A percentile compares a stretch with the other conserved stretches of the same genome.
Conservation (phyloP, 2,329 filamentous ascomycete species). For the Penicillium sp. region DNA sequence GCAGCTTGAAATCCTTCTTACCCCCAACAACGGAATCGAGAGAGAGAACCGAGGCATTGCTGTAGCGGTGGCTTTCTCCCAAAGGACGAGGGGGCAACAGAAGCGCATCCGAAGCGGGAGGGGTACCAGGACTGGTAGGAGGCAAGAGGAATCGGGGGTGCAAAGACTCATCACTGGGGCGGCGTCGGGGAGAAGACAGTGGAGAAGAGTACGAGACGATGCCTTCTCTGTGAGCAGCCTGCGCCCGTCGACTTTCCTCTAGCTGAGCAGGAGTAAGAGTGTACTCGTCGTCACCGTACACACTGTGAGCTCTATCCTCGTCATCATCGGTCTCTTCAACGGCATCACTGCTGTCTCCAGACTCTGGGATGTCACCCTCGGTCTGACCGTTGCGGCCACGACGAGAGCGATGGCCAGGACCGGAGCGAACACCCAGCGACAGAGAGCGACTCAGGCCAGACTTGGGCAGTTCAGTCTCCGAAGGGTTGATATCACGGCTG, state of each 20-base stretch:
- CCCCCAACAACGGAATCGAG: constrained; percentile 64
- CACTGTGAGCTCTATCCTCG: constrained; percentile 42
- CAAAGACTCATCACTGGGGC: constrained; percentile 34
- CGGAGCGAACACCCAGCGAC: constrained; percentile 52
- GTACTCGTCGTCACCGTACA: constrained; percentile 49
- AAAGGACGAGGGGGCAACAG: constrained; percentile 39
- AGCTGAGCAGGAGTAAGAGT: constrained; percentile 47
- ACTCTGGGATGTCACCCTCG: constrained; percentile 26
- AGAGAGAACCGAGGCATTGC: constrained; percentile 58
- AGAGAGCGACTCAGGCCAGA: constrained; percentile 47
- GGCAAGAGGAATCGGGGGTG: constrained; percentile 28
- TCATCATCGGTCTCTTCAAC: constrained; percentile 45
- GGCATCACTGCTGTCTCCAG: constrained; percentile 32
- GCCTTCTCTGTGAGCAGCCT: constrained; percentile 29
- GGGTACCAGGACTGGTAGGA: constrained; percentile 34
- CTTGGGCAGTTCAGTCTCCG: constrained; percentile 40
- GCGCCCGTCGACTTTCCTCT: constrained; percentile 43
- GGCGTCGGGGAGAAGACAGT: constrained; percentile 18
- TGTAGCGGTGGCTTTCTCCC: constrained; percentile 42
- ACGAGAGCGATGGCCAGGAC: constrained; percentile 48
- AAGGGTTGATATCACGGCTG: constrained; percentile 43
- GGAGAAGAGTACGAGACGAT: constrained; percentile 11
- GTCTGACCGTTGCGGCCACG: constrained; percentile 35
- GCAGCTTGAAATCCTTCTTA: constrained; percentile 66
- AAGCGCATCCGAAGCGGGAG: constrained; percentile 39